Conservation (phyloP, 2,329 filamentous ascomycete genomes). For the Arachnopeziza araneosa region DNA sequence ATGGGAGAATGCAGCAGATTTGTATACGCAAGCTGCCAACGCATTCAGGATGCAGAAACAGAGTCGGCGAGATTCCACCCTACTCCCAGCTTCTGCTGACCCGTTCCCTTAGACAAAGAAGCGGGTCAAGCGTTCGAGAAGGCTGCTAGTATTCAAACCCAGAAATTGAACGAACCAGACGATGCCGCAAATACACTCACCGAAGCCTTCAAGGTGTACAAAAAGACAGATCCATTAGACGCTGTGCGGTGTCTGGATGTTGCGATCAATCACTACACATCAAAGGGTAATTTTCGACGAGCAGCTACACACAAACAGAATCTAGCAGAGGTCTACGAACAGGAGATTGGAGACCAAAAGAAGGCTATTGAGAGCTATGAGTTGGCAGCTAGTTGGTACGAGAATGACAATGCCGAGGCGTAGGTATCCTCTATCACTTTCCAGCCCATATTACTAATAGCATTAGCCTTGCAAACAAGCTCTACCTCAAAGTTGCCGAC, state of each 20-base stretch:
- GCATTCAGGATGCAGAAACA: constrained; percentile 84
- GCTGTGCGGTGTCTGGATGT: constrained; percentile 74
- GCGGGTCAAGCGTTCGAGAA: constrained; percentile 82
- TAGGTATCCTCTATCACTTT: constrained; percentile 40
- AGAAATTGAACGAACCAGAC: constrained; percentile 82
- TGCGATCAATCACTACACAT: constrained; percentile 80
- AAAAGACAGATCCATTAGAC: constrained; percentile 76
- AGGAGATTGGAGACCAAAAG: constrained; percentile 71
- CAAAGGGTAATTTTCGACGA: constrained; percentile 83
- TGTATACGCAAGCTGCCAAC: constrained; percentile 85
- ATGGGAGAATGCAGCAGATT: constrained; percentile 80
- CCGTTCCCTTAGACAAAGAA: constrained; percentile 58
- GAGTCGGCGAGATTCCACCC: constrained; percentile 47
- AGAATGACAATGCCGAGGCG: constrained; percentile 78
- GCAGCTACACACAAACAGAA: constrained; percentile 89
- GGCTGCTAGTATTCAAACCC: constrained; percentile 73
- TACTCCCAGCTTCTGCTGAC: constrained; percentile 3
- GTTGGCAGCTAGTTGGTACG: constrained; percentile 82
- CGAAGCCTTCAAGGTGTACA: constrained; percentile 94
- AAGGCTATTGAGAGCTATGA: constrained; percentile 79
- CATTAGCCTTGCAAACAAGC: constrained; percentile 78
- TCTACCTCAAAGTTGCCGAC: constrained; percentile 88
- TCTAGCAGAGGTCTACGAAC: constrained; percentile 79
- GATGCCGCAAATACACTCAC: constrained; percentile 84
- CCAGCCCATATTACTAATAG: neutral